phyloP scores from a whole-genome alignment of 495 filamentous ascomycete species.

The Aspergillus panamensis region DNA sequence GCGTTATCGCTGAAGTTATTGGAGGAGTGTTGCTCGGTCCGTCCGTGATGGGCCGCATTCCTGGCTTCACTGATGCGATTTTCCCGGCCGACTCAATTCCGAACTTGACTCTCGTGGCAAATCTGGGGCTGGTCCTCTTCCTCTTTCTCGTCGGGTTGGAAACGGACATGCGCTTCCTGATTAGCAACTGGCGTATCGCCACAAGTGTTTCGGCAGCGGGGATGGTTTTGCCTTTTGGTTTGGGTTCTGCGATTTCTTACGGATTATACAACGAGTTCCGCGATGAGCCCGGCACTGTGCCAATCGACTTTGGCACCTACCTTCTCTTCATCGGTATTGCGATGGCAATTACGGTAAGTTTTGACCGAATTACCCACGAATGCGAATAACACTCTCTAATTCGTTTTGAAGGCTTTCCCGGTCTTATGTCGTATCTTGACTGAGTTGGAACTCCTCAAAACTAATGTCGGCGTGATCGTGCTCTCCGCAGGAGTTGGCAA shows the following conservation, averaged over 20 bases:
- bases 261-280: conserved; percentile 81
- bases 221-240: conserved; percentile 74
- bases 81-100: conserved; percentile 74
- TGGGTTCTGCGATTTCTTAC: conserved; percentile 74
- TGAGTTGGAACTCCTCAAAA: conserved; percentile 83
- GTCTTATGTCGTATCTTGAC: conserved; percentile 93
- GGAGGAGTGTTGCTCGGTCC: conserved; percentile 88
- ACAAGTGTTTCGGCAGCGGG: conserved; percentile 77
- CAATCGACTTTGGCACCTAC: conserved; percentile 75
- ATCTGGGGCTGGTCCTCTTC: conserved; percentile 85
- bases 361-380: not conserved
- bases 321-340: conserved; percentile 93
- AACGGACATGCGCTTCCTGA: conserved; percentile 81
- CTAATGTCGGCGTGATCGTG: conserved; percentile 83
- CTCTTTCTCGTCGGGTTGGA: conserved; percentile 91
- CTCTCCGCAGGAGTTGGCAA: conserved; percentile 94
- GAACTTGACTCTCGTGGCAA: conserved; percentile 76
- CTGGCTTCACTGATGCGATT: conserved; percentile 72
- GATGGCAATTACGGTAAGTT: conserved; percentile 77
- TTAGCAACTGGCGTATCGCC: conserved; percentile 84
- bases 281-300: conserved; percentile 55
- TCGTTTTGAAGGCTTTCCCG: conserved; percentile 66
- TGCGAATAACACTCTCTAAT: not conserved
- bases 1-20: conserved; percentile 94
- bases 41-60: conserved; percentile 79